Conservation (phyloP, 2,329 filamentous ascomycete species). For the Metarhizium anisopliae region DNA sequence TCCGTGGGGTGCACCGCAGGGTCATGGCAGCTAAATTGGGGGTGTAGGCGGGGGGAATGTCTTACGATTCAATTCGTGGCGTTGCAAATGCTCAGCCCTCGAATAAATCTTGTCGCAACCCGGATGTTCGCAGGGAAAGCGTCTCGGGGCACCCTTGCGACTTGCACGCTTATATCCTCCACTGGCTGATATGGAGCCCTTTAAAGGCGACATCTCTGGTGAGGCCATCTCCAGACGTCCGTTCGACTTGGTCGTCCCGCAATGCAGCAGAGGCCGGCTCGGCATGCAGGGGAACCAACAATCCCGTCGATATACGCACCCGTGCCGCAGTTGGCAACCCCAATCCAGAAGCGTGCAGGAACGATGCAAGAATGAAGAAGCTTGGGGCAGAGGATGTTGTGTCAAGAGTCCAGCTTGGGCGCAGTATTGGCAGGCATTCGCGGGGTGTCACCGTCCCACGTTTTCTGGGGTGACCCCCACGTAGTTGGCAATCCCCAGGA, state of each 20-base stretch:
- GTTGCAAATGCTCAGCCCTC: conserved; percentile 69
- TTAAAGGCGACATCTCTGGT: conserved; percentile 8
- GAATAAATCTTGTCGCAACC: conserved; percentile 75
- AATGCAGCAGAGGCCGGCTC: neutral
- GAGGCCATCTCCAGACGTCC: conserved; percentile 13
- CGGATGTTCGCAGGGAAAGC: conserved; percentile 57
- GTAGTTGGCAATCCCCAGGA: neutral
- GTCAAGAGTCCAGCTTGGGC: neutral
- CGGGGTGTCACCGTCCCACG: conserved; percentile 7
- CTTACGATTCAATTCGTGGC: conserved; percentile 76
- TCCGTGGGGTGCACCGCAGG: neutral
- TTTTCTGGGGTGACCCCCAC: conserved; percentile 13
- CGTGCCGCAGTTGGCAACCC: neutral
- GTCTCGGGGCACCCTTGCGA: conserved; percentile 38
- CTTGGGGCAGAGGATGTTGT: neutral
- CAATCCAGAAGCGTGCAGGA: neutral
- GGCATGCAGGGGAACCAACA: neutral
- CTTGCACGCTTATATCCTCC: conserved; percentile 40
- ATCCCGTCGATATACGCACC: neutral
- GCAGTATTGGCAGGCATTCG: neutral
- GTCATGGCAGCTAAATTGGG: conserved; percentile 8
- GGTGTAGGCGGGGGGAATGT: conserved; percentile 11
- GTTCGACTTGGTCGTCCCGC: neutral
- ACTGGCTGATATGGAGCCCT: neutral
- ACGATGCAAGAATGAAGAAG: conserved; percentile 1